These are phyloP conservation scores for Phytopythium kandeliae DNA, from an alignment of 352 stramenopile genomes.

Conservation along the genomic window DNA sequence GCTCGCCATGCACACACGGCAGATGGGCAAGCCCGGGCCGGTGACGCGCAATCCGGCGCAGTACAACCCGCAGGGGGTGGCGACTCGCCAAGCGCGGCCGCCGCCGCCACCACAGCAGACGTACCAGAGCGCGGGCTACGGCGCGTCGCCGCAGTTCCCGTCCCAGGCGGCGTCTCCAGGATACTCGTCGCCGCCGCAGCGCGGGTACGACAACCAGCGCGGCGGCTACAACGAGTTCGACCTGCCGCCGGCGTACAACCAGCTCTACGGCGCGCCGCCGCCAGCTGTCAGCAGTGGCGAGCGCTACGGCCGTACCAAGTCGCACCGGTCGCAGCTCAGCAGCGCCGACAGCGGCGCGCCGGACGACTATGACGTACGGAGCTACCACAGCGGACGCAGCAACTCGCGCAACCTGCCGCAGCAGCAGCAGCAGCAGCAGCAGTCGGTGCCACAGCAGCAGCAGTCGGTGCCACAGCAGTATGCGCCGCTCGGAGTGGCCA, in stretches of 20 bases:
- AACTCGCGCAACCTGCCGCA: background rate
- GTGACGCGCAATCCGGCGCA: constrained; percentile 20
- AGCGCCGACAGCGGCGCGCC: background rate
- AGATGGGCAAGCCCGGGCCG: constrained; percentile 33
- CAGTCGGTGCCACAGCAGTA: background rate
- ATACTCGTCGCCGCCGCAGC: background rate
- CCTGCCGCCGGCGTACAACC: constrained; percentile 9
- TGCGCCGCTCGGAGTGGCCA: background rate
- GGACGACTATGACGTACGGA: constrained; percentile 3
- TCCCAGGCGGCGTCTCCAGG: background rate
- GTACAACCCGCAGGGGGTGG: constrained; percentile 10
- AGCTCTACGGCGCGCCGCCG: background rate
- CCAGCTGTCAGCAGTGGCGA: background rate
- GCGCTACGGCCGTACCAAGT: constrained; percentile 1
- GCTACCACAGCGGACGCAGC: constrained; percentile 2
- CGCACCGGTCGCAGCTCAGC: background rate
- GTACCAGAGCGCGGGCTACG: constrained; percentile 1
- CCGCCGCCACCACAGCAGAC: background rate
- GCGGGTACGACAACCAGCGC: background rate
- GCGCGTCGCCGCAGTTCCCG: background rate
- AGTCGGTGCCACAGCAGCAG: no score
- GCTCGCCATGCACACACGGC: constrained; percentile 42
- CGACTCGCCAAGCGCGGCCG: constrained; percentile 12
- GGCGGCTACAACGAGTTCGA: constrained; percentile 6
- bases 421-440: no score